Percentiles rank a stretch among this genome's conserved stretches.
Evolutionary conservation across 2,329 filamentous ascomycete species (phyloP).

Genomic region (Neoarthrinium moseri): DNA sequence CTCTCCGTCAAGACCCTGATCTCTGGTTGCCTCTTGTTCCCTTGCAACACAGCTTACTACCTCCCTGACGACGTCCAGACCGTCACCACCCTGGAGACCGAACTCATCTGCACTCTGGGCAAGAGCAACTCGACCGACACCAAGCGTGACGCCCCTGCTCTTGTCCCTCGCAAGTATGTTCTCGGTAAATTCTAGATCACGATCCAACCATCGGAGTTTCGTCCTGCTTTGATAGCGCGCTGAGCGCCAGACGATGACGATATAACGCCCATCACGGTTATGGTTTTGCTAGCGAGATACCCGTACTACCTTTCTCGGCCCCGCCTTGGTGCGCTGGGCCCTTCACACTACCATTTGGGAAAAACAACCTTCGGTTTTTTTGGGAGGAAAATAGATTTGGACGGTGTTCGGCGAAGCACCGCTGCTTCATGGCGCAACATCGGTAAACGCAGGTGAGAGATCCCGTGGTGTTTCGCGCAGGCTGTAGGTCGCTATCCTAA

Average conservation of each 20-base stretch:
- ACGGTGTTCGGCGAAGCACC: slow-evolving; percentile 2
- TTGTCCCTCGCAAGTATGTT: slow-evolving; percentile 31
- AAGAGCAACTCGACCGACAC: slow-evolving; percentile 20
- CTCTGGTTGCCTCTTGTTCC: slow-evolving; percentile 52
- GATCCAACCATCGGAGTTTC: slow-evolving; percentile 7
- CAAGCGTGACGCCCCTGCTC: slow-evolving; percentile 19
- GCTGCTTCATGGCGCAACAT: neutral
- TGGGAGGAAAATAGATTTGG: slow-evolving; percentile 8
- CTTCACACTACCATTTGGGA: slow-evolving; percentile 14
- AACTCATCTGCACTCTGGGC: slow-evolving; percentile 53
- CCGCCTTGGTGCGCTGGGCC: slow-evolving; percentile 6
- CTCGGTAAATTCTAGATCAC: slow-evolving; percentile 29
- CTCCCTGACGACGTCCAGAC: slow-evolving; percentile 54
- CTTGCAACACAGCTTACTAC: slow-evolving; percentile 55
- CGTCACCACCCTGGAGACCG: slow-evolving; percentile 44
- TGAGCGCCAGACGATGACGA: slow-evolving; percentile 27
- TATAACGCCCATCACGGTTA: slow-evolving; percentile 18
- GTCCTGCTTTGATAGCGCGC: slow-evolving; percentile 19
- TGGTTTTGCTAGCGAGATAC: slow-evolving; percentile 23
- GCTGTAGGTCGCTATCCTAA: neutral
- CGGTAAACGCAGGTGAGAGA: neutral
- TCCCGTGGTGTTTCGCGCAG: neutral
- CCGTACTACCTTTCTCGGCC: slow-evolving; percentile 10
- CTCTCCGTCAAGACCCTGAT: slow-evolving; percentile 28
- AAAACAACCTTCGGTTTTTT: slow-evolving; percentile 29